phyloP scores from a whole-genome alignment of 225 moss, liverwort and hornwort species.

The Ulota crispa region DNA sequence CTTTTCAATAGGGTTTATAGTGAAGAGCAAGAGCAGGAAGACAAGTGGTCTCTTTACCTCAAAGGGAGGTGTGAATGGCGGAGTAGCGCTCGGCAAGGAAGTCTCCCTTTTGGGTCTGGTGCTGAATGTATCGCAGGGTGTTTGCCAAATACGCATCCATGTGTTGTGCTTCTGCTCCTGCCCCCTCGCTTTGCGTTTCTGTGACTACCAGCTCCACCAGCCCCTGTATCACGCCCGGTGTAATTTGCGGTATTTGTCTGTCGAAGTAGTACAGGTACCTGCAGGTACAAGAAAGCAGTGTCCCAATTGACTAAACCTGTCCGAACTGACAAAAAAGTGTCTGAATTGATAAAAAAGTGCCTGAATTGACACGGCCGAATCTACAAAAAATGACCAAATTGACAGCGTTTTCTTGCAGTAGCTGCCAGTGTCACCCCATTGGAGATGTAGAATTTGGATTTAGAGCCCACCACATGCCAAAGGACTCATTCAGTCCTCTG shows the following conservation, averaged over 20 bases:
- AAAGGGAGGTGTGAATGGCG: constrained; percentile 46
- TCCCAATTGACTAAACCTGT: no score
- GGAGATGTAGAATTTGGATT: neutral
- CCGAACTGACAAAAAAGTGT: no score
- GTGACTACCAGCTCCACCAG: constrained; percentile 81
- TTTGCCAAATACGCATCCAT: constrained; percentile 78
- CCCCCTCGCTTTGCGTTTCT: constrained; percentile 75
- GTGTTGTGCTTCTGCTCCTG: constrained; percentile 36
- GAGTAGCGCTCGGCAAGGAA: constrained; percentile 71
- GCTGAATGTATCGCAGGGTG: constrained; percentile 84
- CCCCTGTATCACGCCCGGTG: constrained; percentile 86
- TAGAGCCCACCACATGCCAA: neutral
- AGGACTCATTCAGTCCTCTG: neutral
- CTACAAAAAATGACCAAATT: no score
- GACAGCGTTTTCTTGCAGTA: no score
- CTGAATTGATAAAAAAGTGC: no score
- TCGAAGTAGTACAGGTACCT: constrained; percentile 97
- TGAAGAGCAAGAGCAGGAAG: neutral
- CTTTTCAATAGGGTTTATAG: neutral
- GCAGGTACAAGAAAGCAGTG: no score
- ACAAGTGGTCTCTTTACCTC: neutral
- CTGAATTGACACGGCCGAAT: no score
- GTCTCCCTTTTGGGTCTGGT: constrained; percentile 79
- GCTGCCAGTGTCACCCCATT: constrained; percentile 9
- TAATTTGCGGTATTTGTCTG: constrained; percentile 86